These are phyloP conservation scores for Arthrobotrys megalospora DNA, from an alignment of 2,329 filamentous ascomycete species.

Conservation along the genomic window DNA sequence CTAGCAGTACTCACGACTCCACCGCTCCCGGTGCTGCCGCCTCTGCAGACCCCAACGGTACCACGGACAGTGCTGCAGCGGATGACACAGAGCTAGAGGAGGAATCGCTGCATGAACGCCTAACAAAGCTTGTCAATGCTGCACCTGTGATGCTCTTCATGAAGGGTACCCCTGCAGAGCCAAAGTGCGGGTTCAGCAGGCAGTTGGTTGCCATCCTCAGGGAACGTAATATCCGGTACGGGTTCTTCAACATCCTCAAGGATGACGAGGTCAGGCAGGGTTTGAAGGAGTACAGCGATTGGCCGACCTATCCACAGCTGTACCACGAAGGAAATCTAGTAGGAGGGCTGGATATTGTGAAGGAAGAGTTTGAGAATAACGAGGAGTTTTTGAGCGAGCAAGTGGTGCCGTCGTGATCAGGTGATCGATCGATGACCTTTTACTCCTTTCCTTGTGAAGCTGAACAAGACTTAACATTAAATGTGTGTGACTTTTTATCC, in stretches of 20 bases:
- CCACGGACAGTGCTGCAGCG: slow-evolving; percentile 65
- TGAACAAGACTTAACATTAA: slow-evolving; percentile 4
- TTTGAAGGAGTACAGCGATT: slow-evolving; percentile 96
- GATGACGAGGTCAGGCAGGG: slow-evolving; percentile 98
- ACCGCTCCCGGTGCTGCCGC: slow-evolving; percentile 61
- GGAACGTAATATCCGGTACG: slow-evolving; percentile 93
- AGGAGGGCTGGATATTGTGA: slow-evolving; percentile 95
- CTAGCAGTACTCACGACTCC: slow-evolving; percentile 60
- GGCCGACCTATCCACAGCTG: slow-evolving; percentile 96
- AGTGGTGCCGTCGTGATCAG: slow-evolving; percentile 66
- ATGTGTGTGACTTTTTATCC: slow-evolving; percentile 27
- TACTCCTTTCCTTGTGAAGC: not conserved
- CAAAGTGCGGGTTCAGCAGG: slow-evolving; percentile 92
- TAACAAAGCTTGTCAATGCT: slow-evolving; percentile 89
- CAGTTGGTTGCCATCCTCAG: slow-evolving; percentile 89
- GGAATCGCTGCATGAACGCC: slow-evolving; percentile 85
- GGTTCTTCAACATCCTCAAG: slow-evolving; percentile 98
- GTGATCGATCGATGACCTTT: slow-evolving; percentile 1
- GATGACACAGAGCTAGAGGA: slow-evolving; percentile 72
- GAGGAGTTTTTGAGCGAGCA: slow-evolving; percentile 85
- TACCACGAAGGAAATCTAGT: slow-evolving; percentile 93
- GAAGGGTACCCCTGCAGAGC: slow-evolving; percentile 91
- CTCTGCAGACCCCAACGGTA: slow-evolving; percentile 65
- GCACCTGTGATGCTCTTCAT: slow-evolving; percentile 99
- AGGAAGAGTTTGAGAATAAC: slow-evolving; percentile 90